phyloP scores from a whole-genome alignment of 2,329 filamentous ascomycete genomes.

The Leptographium flavum region DNA sequence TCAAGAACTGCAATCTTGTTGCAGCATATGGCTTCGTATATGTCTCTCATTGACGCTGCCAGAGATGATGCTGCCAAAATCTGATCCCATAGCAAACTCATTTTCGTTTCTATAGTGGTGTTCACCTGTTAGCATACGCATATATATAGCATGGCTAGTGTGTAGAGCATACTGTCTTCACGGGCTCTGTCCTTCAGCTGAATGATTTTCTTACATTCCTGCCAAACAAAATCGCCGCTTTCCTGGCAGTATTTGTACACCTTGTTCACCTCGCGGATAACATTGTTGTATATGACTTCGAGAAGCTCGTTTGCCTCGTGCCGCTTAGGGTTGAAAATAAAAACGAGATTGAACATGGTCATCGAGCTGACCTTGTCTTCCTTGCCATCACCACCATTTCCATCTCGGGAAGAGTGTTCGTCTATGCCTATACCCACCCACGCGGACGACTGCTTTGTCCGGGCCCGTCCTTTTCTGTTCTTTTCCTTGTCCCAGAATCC shows the following conservation, averaged over 20 bases:
- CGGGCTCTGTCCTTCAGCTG: slow-evolving; percentile 68
- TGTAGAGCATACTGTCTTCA: slow-evolving; percentile 39
- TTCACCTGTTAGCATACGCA: not conserved
- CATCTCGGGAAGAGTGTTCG: slow-evolving; percentile 11
- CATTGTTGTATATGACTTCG: slow-evolving; percentile 69
- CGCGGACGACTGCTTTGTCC: not conserved
- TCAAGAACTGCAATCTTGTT: slow-evolving; percentile 78
- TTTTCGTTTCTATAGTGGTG: slow-evolving; percentile 31
- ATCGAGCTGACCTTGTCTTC: slow-evolving; percentile 56
- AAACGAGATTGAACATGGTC: slow-evolving; percentile 97
- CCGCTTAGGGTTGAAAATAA: slow-evolving; percentile 69
- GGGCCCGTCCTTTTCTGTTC: slow-evolving; percentile 16
- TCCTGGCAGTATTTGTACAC: slow-evolving; percentile 88
- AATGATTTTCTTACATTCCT: slow-evolving; percentile 73
- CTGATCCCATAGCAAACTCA: slow-evolving; percentile 54
- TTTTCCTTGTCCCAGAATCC: slow-evolving; percentile 54
- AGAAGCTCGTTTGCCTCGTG: slow-evolving; percentile 63
- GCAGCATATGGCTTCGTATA: slow-evolving; percentile 67
- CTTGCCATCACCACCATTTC: slow-evolving; percentile 24
- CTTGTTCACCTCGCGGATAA: slow-evolving; percentile 85
- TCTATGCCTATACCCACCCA: slow-evolving; percentile 12
- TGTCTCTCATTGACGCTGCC: slow-evolving; percentile 66
- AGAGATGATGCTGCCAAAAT: slow-evolving; percentile 62
- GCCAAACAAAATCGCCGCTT: slow-evolving; percentile 79
- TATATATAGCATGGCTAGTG: not conserved